Evolutionary conservation across 371 early-diverging fungal species (phyloP).

Genomic region (Blakeslea trispora): DNA sequence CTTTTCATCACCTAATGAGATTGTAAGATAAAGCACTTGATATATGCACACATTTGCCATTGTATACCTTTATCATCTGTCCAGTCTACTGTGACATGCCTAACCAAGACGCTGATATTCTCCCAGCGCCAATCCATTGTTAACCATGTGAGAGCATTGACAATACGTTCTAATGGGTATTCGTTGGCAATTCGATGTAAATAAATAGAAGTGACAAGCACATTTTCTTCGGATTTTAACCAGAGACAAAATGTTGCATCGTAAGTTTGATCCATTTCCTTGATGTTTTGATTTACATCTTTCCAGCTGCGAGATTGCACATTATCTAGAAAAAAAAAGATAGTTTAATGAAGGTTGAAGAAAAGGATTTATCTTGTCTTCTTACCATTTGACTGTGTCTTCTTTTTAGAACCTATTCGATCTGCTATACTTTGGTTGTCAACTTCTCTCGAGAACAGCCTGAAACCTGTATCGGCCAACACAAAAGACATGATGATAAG

Average conservation of each 20-base stretch:
- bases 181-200: constrained; percentile 74
- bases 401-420: constrained; percentile 16
- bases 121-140: constrained; percentile 70
- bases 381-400: background rate
- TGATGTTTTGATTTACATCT: constrained; percentile 68
- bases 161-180: constrained; percentile 67
- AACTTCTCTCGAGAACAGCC: background rate
- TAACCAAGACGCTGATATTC: constrained; percentile 61
- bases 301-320: constrained; percentile 41
- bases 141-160: constrained; percentile 74
- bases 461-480: background rate
- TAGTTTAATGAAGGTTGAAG: too few relatives aligned
- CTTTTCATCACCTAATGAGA: constrained; percentile 52
- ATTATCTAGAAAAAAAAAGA: background rate
- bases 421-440: constrained; percentile 18
- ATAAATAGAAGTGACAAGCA: constrained; percentile 66
- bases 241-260: constrained; percentile 75
- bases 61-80: constrained; percentile 37
- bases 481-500: constrained; percentile 3
- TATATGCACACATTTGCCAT: constrained; percentile 2
- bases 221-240: constrained; percentile 74
- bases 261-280: constrained; percentile 72
- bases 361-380: too few relatives aligned
- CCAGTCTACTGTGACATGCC: constrained; percentile 74
- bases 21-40: too few relatives aligned